A percentile compares a stretch with the other conserved stretches of the same genome.
phyloP scores from a whole-genome alignment of 176 grass and related monocot genomes.

The Chrysopogon serrulatus region DNA sequence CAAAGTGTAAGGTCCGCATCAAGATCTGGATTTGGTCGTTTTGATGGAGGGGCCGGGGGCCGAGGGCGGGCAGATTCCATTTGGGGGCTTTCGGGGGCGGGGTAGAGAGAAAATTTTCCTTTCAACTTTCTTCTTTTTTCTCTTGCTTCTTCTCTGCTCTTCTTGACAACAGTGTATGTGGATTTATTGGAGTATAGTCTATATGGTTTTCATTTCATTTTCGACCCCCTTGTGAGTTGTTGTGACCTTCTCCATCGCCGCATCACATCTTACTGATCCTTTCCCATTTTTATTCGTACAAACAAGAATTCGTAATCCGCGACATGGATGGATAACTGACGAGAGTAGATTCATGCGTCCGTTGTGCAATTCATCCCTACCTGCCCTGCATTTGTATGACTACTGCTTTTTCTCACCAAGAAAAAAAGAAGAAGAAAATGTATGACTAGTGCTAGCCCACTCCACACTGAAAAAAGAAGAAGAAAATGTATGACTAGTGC shows the following conservation, averaged over 20 bases:
- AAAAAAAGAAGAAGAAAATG: no score
- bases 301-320: background rate
- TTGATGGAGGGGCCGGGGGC: no score
- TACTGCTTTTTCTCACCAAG: no score
- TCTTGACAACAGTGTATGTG: conserved; percentile 48
- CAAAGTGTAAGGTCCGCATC: conserved; percentile 79
- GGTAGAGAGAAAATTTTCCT: conserved; percentile 30
- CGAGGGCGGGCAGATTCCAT: background rate
- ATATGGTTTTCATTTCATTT: conserved; percentile 36
- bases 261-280: background rate
- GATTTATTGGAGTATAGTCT: conserved; percentile 64
- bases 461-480: no score
- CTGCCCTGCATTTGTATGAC: no score
- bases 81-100: background rate
- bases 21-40: conserved; percentile 97
- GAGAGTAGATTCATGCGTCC: background rate
- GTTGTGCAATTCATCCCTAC: background rate
- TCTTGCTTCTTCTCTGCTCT: conserved; percentile 7
- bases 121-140: background rate
- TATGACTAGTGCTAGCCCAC: background rate
- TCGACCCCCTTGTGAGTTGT: no score
- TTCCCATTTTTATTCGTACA: background rate
- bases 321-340: background rate
- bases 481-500: no score
- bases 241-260: no score